These are phyloP conservation scores for Exsudoporus frostii DNA, from an alignment of 768 basidiomycete species.

Conservation along the genomic window DNA sequence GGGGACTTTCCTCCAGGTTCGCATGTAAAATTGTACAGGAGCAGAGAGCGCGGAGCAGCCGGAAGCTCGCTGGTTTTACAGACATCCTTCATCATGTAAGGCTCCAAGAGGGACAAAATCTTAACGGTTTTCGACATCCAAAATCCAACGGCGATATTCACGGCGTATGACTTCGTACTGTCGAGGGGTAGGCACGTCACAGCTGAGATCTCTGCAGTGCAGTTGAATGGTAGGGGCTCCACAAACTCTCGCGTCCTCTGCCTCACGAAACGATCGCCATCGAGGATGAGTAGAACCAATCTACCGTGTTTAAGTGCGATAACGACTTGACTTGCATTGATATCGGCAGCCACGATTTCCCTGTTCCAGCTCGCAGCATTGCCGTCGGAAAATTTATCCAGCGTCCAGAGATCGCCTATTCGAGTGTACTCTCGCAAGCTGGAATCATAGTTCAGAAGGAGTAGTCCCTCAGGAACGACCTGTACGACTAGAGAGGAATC, in stretches of 20 bases:
- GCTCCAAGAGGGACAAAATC: constrained; percentile 42
- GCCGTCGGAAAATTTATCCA: constrained; percentile 27
- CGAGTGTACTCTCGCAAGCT: constrained; percentile 40
- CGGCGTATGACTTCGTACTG: constrained; percentile 42
- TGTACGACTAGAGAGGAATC: constrained; percentile 65
- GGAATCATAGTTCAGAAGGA: constrained; percentile 55
- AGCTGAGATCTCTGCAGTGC: constrained; percentile 58
- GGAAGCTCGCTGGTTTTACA: constrained; percentile 34
- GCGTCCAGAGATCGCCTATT: constrained; percentile 40
- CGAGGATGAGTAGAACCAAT: constrained; percentile 49
- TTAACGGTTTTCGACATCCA: constrained; percentile 70
- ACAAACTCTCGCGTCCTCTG: constrained; percentile 23
- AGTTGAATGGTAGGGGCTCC: constrained; percentile 16
- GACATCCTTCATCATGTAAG: constrained; percentile 18
- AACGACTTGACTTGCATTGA: constrained; percentile 66
- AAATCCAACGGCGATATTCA: constrained; percentile 60
- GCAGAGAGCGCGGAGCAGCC: constrained; percentile 43
- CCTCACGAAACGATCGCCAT: constrained; percentile 36
- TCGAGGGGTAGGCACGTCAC: constrained; percentile 63
- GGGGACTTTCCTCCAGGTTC: constrained; percentile 31
- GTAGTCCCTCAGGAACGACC: constrained; percentile 58
- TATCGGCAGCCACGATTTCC: constrained; percentile 64
- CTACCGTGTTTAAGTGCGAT: constrained; percentile 56
- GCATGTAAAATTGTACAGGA: constrained; percentile 58
- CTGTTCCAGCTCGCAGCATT: constrained; percentile 25